Conservation (phyloP, 163 green algal genomes). For the Volvox carteri region DNA sequence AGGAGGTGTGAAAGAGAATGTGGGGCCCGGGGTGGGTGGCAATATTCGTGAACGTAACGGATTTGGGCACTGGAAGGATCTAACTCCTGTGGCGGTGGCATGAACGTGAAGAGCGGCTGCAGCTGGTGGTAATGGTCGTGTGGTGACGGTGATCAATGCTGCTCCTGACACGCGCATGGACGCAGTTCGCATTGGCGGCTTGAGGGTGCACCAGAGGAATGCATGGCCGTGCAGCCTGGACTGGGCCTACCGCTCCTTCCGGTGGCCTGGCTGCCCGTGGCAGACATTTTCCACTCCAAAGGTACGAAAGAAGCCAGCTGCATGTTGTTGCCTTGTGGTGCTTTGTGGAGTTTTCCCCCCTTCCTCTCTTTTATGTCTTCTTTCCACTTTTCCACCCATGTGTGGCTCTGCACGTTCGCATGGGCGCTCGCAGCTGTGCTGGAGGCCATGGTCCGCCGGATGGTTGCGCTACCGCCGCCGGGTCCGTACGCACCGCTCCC, state of each 20-base stretch:
- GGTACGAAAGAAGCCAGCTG: not conserved
- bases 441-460: not conserved
- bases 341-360: not conserved
- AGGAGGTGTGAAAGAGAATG: no score
- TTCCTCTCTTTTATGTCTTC: not conserved
- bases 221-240: not conserved
- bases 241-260: slow-evolving; percentile 28
- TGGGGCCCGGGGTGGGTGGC: no score
- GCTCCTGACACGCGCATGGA: no score
- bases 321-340: not conserved
- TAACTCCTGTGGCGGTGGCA: no score
- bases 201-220: not conserved
- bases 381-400: no score
- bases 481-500: not conserved
- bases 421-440: slow-evolving; percentile 15
- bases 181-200: slow-evolving; percentile 31
- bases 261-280: not conserved
- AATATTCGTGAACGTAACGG: no score
- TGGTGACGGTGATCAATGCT: no score
- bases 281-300: not conserved
- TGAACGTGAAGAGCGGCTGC: no score
- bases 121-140: no score
- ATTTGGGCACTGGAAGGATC: no score
- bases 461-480: not conserved
- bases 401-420: no score